Conservation (phyloP, 495 filamentous ascomycete species). For the Aspergillus diversus region DNA sequence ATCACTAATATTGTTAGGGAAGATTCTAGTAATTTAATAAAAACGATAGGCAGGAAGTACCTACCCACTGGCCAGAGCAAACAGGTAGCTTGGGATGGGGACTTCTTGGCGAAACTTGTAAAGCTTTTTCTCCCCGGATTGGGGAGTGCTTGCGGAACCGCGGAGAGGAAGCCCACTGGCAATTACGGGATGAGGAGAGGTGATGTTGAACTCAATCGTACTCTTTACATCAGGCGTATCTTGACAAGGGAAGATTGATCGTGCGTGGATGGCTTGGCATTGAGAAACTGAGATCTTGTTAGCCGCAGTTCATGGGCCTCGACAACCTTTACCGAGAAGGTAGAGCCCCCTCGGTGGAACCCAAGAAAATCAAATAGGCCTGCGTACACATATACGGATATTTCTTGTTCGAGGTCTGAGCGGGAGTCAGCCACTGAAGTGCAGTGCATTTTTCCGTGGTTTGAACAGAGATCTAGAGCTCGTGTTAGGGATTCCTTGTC, state of each 20-base stretch:
- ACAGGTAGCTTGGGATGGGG: slow-evolving; percentile 92
- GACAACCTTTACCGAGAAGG: not conserved
- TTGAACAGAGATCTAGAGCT: slow-evolving; percentile 53
- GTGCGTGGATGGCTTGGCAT: slow-evolving; percentile 93
- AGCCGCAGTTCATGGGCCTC: not conserved
- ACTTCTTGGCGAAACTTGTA: slow-evolving; percentile 88
- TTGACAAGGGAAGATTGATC: slow-evolving; percentile 94
- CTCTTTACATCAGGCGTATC: slow-evolving; percentile 96
- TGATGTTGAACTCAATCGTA: slow-evolving; percentile 84
- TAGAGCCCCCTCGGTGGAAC: not conserved
- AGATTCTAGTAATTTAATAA: not conserved
- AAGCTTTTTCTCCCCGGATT: slow-evolving; percentile 47
- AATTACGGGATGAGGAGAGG: slow-evolving; percentile 82
- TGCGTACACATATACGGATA: slow-evolving; percentile 86
- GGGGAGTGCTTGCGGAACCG: slow-evolving; percentile 42
- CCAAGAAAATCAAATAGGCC: slow-evolving; percentile 6
- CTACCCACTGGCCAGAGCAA: slow-evolving; percentile 83
- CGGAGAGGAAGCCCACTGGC: slow-evolving; percentile 80
- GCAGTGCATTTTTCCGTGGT: slow-evolving; percentile 90
- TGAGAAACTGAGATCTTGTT: slow-evolving; percentile 69
- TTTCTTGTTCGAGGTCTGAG: slow-evolving; percentile 90
- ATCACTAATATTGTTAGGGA: slow-evolving; percentile 51
- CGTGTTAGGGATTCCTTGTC: not conserved
- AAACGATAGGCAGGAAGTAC: slow-evolving; percentile 5
- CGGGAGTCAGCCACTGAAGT: slow-evolving; percentile 88